Evolutionary conservation across 2,329 filamentous ascomycete genomes (phyloP), one percentile per base, ranked within the genome.

Genomic region (Scortechinia acanthostroma): DNA sequence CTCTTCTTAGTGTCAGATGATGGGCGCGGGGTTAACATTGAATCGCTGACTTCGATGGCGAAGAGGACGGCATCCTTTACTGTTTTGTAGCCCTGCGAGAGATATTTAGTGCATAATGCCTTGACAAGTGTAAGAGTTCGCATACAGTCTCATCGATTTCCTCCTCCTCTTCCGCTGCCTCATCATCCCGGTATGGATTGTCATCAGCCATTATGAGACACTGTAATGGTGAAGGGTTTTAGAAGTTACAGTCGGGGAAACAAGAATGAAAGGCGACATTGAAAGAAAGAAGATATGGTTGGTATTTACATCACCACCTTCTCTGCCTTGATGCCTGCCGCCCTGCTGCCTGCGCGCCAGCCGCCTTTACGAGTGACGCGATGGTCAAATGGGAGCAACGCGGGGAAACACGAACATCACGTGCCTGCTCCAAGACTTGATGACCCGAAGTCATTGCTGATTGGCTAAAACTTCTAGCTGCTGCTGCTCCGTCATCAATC

Each of bases 1-100:
- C 81, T 78, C 61, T 90, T 91, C 65, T 88, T 95, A 43, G 82
- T 76, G 49, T 77, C 73, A 4, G 74, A 74, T 2, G 73, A 66
- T 2, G 80, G 75, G 19, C 88, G 88, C 35, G 69, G 69, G 52
- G 70, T 69, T 50, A 97, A 70, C 91, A 97, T 98, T 0, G 89
- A 90, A 28, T 80, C 66, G 71, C 87, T 96, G 58, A 97, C 75
- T 55, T 97, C 86, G 55, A 98, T 95, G 14, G 90, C 91, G 60
- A 98, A 91, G 20, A 98, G 74, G n/a, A 97, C 78, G n/a, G 93
- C 93, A 80, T 98, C 93, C 68, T 95, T 96, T 59, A 91, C 84
- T 1, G 85, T 76, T 68, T 91, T 94, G 70, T 93, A 98, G 63
- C 81, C 83, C 89, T 91, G 53, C 10, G 35, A 43, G 21, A 21